A percentile compares a stretch with the other conserved stretches of the same genome.
Evolutionary conservation across 2,329 filamentous ascomycete species (phyloP).

Genomic region (Pochonia chlamydosporia): DNA sequence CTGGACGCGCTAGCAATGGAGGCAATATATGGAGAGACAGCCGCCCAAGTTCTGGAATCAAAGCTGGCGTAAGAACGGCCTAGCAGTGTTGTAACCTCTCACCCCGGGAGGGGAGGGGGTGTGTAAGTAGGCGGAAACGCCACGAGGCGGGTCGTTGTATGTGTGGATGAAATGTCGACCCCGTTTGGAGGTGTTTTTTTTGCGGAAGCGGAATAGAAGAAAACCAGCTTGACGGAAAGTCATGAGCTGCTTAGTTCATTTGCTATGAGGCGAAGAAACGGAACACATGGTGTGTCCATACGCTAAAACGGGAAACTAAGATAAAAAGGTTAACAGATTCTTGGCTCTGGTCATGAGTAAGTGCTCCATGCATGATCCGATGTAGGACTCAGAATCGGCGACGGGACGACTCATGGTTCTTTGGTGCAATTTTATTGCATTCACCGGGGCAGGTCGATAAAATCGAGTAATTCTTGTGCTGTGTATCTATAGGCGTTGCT

Average conservation of each 20-base stretch:
- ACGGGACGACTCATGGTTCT: neutral
- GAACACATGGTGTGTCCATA: no score
- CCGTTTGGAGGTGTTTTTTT: slow-evolving; percentile 2
- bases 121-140: slow-evolving; percentile 2
- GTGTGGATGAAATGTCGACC: neutral
- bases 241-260: no score
- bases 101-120: neutral
- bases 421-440: neutral
- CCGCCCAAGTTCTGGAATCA: slow-evolving; percentile 10
- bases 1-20: slow-evolving; percentile 6
- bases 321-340: no score
- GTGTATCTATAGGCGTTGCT: no score
- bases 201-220: neutral
- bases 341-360: neutral
- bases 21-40: slow-evolving; percentile 1
- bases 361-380: neutral
- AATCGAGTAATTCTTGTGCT: no score
- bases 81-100: neutral
- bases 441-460: neutral
- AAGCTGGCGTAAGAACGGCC: slow-evolving; percentile 6
- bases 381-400: neutral
- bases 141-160: slow-evolving; percentile 6
- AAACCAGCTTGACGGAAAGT: neutral
- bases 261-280: no score
- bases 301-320: no score